phyloP scores from a whole-genome alignment of 2,329 filamentous ascomycete species.

The Paraphaeosphaeria minitans region DNA sequence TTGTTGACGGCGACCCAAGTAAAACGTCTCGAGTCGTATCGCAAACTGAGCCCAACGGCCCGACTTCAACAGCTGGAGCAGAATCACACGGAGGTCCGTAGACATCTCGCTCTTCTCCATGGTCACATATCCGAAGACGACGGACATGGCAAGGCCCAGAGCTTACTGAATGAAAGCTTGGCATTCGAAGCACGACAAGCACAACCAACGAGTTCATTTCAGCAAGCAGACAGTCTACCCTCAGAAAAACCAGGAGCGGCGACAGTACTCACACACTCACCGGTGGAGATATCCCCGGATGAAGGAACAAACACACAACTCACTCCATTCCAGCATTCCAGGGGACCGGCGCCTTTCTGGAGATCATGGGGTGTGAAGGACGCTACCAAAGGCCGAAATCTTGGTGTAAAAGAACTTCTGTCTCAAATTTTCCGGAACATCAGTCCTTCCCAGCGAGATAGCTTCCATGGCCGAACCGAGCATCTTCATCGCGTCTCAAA shows the following conservation, averaged over 20 bases:
- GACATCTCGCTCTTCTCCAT: neutral
- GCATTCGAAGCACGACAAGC: neutral
- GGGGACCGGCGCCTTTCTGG: neutral
- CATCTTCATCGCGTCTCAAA: slow-evolving; percentile 20
- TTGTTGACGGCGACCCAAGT: neutral
- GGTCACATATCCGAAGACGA: neutral
- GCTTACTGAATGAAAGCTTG: neutral
- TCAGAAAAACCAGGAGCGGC: neutral
- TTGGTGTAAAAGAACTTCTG: slow-evolving; percentile 1
- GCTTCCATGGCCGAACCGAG: neutral
- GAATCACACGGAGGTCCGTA: neutral
- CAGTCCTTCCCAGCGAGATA: neutral
- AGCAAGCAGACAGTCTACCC: neutral
- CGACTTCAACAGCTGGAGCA: neutral
- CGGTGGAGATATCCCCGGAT: neutral
- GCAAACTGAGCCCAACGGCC: neutral
- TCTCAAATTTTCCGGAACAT: neutral
- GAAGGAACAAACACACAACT: neutral
- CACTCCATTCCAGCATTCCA: neutral
- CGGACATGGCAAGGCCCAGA: neutral
- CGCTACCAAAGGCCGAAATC: neutral
- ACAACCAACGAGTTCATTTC: neutral
- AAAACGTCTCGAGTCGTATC: neutral
- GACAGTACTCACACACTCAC: neutral
- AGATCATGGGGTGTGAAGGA: neutral